phyloP scores from a whole-genome alignment of 345 rosid species.

The Adansonia digitata region DNA sequence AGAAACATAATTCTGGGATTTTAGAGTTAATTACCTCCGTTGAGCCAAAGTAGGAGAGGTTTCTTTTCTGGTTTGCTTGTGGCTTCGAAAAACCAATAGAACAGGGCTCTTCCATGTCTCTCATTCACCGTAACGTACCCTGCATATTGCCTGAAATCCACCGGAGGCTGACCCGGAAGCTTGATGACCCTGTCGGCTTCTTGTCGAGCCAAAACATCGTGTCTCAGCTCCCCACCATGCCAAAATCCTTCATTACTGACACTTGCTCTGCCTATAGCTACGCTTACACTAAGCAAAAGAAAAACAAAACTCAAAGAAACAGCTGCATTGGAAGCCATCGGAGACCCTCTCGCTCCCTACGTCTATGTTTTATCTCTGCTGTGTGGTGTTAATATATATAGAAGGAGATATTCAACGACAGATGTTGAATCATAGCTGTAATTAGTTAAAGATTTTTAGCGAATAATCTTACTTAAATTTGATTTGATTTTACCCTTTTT shows the following conservation, averaged over 20 bases:
- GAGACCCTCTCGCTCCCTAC: neutral
- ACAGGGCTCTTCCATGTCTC: conserved; percentile 69
- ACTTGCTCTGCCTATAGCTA: neutral
- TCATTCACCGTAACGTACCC: conserved; percentile 76
- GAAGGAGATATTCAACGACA: neutral
- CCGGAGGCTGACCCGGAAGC: conserved; percentile 70
- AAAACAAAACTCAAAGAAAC: conserved; percentile 3
- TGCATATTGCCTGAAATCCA: conserved; percentile 63
- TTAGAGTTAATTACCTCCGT: conserved; percentile 50
- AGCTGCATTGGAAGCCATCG: conserved; percentile 1
- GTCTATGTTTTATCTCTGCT: neutral
- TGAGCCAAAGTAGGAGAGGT: conserved; percentile 79
- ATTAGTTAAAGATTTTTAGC: neutral
- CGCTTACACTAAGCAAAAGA: neutral
- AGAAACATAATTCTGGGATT: neutral
- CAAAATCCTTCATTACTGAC: neutral
- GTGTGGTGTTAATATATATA: neutral
- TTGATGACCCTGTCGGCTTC: conserved; percentile 46
- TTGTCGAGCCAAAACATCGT: conserved; percentile 31
- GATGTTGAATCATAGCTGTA: conserved; percentile 14
- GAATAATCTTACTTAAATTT: neutral
- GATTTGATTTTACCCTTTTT: neutral
- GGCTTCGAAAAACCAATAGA: conserved; percentile 85
- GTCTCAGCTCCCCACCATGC: neutral
- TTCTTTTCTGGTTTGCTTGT: conserved; percentile 30